Evolutionary conservation across 2,329 filamentous ascomycete species (phyloP).

Genomic region (Aspergillus texensis): DNA sequence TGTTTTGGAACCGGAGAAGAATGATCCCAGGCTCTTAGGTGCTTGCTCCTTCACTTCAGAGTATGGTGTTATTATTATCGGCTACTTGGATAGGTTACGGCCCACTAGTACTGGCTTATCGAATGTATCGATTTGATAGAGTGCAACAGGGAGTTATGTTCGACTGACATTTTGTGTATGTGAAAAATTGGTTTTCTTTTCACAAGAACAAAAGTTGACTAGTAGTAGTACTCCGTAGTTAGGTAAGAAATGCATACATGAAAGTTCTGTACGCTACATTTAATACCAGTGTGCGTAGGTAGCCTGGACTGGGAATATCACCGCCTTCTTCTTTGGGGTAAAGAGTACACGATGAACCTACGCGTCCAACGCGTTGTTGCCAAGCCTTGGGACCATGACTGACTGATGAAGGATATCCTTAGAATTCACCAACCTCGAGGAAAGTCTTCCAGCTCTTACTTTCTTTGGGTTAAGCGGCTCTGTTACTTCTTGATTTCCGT

Average conservation of each 20-base stretch:
- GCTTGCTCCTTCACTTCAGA: neutral
- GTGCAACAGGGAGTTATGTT: neutral
- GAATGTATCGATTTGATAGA: neutral
- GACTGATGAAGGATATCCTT: neutral
- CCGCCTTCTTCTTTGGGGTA: constrained; percentile 11
- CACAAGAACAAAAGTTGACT: too few relatives aligned
- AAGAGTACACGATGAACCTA: neutral
- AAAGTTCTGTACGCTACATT: too few relatives aligned
- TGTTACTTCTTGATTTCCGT: neutral
- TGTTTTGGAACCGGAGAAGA: neutral
- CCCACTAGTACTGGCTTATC: neutral
- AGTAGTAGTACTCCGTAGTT: too few relatives aligned
- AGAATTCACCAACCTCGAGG: neutral
- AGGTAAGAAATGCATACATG: too few relatives aligned
- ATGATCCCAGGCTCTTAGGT: neutral
- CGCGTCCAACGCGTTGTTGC: constrained; percentile 6
- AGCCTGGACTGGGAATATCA: neutral
- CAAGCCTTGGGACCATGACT: neutral
- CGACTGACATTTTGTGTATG: neutral
- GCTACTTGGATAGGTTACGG: neutral
- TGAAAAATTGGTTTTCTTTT: neutral
- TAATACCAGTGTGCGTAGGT: too few relatives aligned
- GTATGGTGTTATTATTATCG: neutral
- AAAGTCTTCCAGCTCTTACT: neutral
- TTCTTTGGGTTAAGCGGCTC: neutral